A percentile compares a stretch with the other conserved stretches of the same genome.
These are phyloP conservation scores for Trifolium dubium DNA, from an alignment of 306 rosid species.

Conservation along the genomic window DNA sequence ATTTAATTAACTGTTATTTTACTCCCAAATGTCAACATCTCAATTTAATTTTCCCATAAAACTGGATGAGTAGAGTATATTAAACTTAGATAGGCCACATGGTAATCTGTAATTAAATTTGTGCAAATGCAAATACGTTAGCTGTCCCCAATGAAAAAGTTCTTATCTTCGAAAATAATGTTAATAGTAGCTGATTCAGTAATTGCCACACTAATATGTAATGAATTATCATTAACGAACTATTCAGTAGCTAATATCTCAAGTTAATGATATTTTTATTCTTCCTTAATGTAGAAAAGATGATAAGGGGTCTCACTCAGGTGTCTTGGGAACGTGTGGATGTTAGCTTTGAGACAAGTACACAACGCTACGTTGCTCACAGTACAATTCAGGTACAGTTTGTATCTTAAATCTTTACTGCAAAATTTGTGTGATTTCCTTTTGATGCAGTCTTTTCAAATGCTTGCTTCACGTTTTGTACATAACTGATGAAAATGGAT, in stretches of 20 bases:
- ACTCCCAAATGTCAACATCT: no score
- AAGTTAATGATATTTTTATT: slow-evolving; percentile 24
- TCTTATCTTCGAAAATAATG: not conserved
- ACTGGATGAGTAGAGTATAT: no score
- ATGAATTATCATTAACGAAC: not conserved
- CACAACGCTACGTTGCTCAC: slow-evolving; percentile 83
- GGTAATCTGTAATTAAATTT: no score
- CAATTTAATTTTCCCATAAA: not conserved
- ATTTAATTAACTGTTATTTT: no score
- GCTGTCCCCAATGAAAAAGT: not conserved
- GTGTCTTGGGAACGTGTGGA: slow-evolving; percentile 94
- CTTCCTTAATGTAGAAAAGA: slow-evolving; percentile 63
- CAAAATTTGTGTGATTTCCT: slow-evolving; percentile 4
- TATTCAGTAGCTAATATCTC: not conserved
- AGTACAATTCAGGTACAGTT: slow-evolving; percentile 88
- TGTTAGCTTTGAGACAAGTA: slow-evolving; percentile 85
- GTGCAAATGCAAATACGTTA: no score
- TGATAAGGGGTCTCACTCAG: slow-evolving; percentile 88
- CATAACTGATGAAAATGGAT: not conserved
- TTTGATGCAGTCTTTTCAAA: slow-evolving; percentile 31
- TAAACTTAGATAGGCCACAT: no score
- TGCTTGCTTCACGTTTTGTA: slow-evolving; percentile 34
- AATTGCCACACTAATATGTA: not conserved
- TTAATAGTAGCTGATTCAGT: not conserved
- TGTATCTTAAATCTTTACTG: not conserved